Evolutionary conservation across 192 early-diverging fungal species (phyloP), one percentile per base, ranked within the genome.

Genomic region (Rhizoclosmatium globosum): DNA sequence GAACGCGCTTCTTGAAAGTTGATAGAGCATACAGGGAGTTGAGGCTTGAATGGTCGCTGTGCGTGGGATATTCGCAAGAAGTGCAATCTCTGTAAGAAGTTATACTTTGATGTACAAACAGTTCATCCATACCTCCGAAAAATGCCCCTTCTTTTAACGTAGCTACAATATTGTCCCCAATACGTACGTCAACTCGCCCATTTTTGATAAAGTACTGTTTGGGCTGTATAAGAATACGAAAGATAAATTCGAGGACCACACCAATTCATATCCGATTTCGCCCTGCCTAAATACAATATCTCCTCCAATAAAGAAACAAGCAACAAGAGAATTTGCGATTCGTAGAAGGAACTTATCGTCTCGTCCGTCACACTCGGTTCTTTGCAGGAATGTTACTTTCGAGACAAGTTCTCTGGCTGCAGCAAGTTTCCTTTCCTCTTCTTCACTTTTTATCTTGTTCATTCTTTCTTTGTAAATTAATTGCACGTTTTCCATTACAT

Each of bases 181-280:
- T 21, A 3, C 6, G 7, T 0, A 68, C 9, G 1, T 38, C 31
- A 4, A 68, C 43, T 42, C 6, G 23, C 21, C 65, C 65, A 19
- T 41, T 68, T 21, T 46, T 68, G 7, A 68, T 45, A 45, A 68
- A 68, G 43, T 68, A 68, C 65, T 68, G 43, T 64, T 7, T 64
- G 9, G 17, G 6, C 0, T 13, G 17, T 53, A 53, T 53, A 13
- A 13, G 50, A 53, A 53, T 13, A 53, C 17, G 50, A 53, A 17
- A 53, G 50, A 17, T 7, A 17, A 53, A 53, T 53, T 0, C 50
- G 17, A 53, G 17, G 9, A 53, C 0, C 9, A 13, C 17, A 53
- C 50, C 87, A 88, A 86, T n/a, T 80, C 75, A 69, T 86, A 77
- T 43, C 87, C 87, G 47, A 75, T 47, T 81, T 87, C 64, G 0